Evolutionary conservation across 257 asterid species (phyloP).

Genomic region (Knoxia roxburghii): DNA sequence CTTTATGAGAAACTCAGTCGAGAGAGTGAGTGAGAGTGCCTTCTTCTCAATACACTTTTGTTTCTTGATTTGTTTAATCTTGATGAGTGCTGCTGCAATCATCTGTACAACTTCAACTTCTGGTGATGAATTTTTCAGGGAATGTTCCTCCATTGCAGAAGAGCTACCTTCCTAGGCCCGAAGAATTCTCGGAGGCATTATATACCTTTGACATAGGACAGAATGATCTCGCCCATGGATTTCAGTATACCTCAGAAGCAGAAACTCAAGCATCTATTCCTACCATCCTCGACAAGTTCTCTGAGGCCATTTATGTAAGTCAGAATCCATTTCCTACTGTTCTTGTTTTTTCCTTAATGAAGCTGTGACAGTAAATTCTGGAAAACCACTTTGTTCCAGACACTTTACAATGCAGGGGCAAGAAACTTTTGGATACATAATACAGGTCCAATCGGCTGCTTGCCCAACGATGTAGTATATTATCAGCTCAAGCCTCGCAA

Average conservation of each 20-base stretch:
- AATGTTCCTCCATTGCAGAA: conserved; percentile 13
- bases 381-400: conserved; percentile 19
- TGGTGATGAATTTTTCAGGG: not conserved
- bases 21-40: conserved; percentile 14
- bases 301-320: conserved; percentile 24
- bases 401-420: conserved; percentile 35
- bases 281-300: conserved; percentile 20
- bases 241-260: conserved; percentile 23
- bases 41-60: not conserved
- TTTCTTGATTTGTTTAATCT: not conserved
- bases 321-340: not conserved
- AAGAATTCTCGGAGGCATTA: conserved; percentile 29
- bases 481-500: conserved; percentile 24
- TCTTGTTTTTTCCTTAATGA: not conserved
- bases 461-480: conserved; percentile 27
- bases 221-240: conserved; percentile 36
- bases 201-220: conserved; percentile 49
- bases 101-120: not conserved
- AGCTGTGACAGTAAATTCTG: not conserved
- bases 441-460: conserved; percentile 53
- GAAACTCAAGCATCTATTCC: conserved; percentile 31
- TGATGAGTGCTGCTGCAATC: too few relatives aligned
- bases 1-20: conserved; percentile 9
- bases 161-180: conserved; percentile 21
- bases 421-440: conserved; percentile 48